phyloP scores from a whole-genome alignment of 305 asterid genomes.

The Solanum hybrid region DNA sequence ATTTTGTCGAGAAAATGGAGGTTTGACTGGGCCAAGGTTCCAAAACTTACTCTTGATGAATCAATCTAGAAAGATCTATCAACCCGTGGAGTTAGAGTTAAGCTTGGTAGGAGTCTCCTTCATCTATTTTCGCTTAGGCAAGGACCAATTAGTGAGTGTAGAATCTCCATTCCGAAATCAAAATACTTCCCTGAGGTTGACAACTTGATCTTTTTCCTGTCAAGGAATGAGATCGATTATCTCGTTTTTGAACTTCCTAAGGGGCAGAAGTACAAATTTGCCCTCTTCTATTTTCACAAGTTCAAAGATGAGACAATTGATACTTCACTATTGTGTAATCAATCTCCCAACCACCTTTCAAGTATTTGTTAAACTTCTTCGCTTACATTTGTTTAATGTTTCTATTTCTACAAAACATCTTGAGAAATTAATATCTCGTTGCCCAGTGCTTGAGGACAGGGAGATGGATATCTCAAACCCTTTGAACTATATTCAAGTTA shows the following conservation, averaged over 20 bases:
- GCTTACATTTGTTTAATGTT: neutral
- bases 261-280: neutral
- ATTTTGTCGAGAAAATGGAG: constrained; percentile 7
- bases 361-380: neutral
- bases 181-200: neutral
- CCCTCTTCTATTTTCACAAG: too few species aligned
- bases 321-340: neutral
- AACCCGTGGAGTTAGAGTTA: neutral
- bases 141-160: neutral
- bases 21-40: neutral
- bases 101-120: neutral
- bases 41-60: neutral
- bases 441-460: neutral
- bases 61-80: neutral
- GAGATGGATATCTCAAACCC: neutral
- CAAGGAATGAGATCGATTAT: neutral
- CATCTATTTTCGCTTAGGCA: neutral
- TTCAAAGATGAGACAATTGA: neutral
- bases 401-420: neutral
- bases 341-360: neutral
- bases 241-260: neutral
- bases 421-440: neutral
- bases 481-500: neutral
- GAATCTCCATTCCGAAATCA: neutral
- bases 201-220: neutral